Evolutionary conservation across 148 eudicot species (phyloP), one percentile per base, ranked within the genome.

Genomic region (Polygonum aviculare): DNA sequence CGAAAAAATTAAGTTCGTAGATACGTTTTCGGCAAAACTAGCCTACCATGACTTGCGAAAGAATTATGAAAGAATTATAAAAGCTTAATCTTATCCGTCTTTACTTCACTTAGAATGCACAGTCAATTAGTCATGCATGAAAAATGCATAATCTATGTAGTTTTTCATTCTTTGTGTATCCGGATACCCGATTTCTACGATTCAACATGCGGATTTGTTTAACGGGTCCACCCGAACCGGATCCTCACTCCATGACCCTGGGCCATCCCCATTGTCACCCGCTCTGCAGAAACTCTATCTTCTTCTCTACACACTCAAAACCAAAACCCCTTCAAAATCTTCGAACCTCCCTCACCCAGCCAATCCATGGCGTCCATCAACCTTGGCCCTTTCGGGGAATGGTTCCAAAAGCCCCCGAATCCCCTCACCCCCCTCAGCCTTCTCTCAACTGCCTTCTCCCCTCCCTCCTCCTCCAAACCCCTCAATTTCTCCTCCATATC

Each of bases 341-440:
- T 5, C 21, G 9, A 67, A 36, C 9, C 71, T 10, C 67, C 67
- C 15, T 1, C 33, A 10, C 12, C 39, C 21, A 12, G 72, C 8
- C 21, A 33, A 26, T 22, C 54, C 50, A 87, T 91, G 96, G 88
- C 85, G 31, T 90, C 96, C 31, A 83, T 93, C 3, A 90, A 90
- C 75, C 73, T 89, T 54, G 84, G 85, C 3, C 90, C 93, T 31
- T 88, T 89, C 49, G 86, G 86, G 4, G 88, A 88, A 5, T 89
- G 89, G 88, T 93, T 90, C 81, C 79, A 75, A 35, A 88, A 85
- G 78, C 93, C 93, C 67, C 78, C 87, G 40, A 63, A 84, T 62
- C 91, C 91, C 15, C 67, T 86, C 33, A 79, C 86, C 65, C 77
- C 92, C 73, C 78, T 89, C 45, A 80, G 81, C 62, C 78, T 90